Percentiles rank a stretch among this genome's conserved stretches.
phyloP scores from a whole-genome alignment of 2,329 filamentous ascomycete species.

The Dactylellina sp. region DNA sequence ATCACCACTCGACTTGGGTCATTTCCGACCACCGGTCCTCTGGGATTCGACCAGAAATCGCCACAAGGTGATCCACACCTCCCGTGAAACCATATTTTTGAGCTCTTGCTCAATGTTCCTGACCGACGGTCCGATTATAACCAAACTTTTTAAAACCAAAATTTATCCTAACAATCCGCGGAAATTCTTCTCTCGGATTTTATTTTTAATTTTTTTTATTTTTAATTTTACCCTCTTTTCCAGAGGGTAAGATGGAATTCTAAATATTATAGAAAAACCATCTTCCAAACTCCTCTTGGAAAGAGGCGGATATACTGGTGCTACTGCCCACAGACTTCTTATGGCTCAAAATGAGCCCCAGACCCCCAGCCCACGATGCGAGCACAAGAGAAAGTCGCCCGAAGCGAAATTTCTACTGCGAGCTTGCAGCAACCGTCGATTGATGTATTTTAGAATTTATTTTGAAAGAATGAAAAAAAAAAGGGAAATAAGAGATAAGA shows the following conservation, averaged over 20 bases:
- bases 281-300: too few relatives aligned
- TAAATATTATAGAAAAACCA: too few relatives aligned
- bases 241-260: neutral
- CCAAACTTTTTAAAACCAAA: too few relatives aligned
- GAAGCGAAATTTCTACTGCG: neutral
- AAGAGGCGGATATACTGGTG: too few relatives aligned
- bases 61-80: neutral
- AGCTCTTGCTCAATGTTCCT: neutral
- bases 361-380: constrained; percentile 23
- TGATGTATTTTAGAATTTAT: neutral
- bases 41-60: neutral
- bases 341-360: neutral
- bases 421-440: too few relatives aligned
- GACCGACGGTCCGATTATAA: too few relatives aligned
- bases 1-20: constrained; percentile 8
- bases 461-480: neutral
- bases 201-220: constrained; percentile 1
- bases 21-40: neutral
- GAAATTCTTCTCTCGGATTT: neutral
- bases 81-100: neutral
- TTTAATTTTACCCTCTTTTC: neutral
- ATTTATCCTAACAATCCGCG: too few relatives aligned
- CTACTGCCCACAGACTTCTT: too few relatives aligned
- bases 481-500: too few relatives aligned
- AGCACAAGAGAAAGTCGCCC: constrained; percentile 53